Percentiles rank a stretch among this genome's conserved stretches.
Conservation (phyloP, 2,329 filamentous ascomycete species). For the Sclerotinia nivalis region DNA sequence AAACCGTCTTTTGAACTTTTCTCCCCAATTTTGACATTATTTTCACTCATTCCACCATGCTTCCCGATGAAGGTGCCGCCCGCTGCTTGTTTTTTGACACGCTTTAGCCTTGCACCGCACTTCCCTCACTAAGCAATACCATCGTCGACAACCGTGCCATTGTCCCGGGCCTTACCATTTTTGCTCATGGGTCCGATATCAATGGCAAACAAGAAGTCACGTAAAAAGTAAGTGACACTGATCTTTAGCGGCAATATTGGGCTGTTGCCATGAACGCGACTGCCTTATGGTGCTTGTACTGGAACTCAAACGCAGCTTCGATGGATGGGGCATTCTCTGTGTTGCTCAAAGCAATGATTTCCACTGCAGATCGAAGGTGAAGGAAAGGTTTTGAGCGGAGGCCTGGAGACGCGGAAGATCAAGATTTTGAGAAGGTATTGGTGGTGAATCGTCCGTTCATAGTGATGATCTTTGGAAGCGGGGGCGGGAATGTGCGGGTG, state of each 20-base stretch:
- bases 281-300: conserved; percentile 5
- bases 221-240: background rate
- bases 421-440: background rate
- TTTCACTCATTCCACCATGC: background rate
- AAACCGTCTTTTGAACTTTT: background rate
- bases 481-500: background rate
- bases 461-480: background rate
- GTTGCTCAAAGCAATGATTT: background rate
- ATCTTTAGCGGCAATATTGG: background rate
- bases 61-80: background rate
- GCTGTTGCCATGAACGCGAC: background rate
- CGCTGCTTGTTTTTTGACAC: background rate
- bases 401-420: background rate
- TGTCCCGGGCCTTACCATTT: background rate
- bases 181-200: background rate
- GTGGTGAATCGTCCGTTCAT: background rate
- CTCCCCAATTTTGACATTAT: background rate
- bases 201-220: background rate
- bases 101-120: background rate
- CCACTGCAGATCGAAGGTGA: background rate
- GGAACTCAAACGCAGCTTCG: background rate
- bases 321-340: background rate
- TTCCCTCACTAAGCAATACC: background rate
- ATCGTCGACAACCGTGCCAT: background rate
- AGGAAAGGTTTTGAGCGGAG: no score